Evolutionary conservation across 805 yeast genomes (phyloP).

Genomic region (Dipodascus albidus): DNA sequence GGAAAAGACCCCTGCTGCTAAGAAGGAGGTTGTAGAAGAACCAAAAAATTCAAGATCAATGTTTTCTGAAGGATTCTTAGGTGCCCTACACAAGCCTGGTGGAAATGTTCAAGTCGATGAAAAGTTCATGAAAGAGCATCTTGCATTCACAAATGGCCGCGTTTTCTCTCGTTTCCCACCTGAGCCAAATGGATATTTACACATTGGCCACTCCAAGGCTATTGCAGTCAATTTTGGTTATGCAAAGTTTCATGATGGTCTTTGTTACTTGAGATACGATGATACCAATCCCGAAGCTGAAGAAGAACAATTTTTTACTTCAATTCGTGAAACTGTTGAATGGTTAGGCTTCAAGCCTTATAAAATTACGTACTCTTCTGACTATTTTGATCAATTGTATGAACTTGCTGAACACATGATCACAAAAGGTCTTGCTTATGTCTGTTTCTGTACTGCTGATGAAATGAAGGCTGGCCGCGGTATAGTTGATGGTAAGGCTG

Average conservation of each 20-base stretch:
- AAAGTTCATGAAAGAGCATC: constrained; percentile 71
- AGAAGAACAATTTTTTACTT: constrained; percentile 79
- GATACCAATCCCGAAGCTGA: constrained; percentile 99
- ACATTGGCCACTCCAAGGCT: constrained; percentile 97
- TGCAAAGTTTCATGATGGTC: constrained; percentile 77
- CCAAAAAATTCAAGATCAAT: constrained; percentile 36
- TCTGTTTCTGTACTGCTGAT: constrained; percentile 88
- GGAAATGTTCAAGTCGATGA: constrained; percentile 88
- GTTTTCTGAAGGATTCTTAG: constrained; percentile 93
- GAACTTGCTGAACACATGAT: constrained; percentile 80
- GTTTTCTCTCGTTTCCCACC: constrained; percentile 97
- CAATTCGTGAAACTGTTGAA: constrained; percentile 70
- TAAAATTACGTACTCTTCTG: constrained; percentile 92
- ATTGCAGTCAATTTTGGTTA: constrained; percentile 97
- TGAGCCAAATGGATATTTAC: constrained; percentile 95
- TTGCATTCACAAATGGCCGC: constrained; percentile 64
- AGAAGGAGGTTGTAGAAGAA: constrained; percentile 11
- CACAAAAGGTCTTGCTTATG: constrained; percentile 63
- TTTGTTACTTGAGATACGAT: constrained; percentile 86
- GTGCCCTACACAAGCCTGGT: constrained; percentile 90
- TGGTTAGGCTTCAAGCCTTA: constrained; percentile 96
- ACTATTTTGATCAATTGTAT: constrained; percentile 83
- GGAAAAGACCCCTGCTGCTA: constrained; percentile 21
- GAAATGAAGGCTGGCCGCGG: constrained; percentile 89
- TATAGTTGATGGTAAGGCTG: constrained; percentile 82